phyloP scores from a whole-genome alignment of 495 filamentous ascomycete genomes.

The Darksidea phi region DNA sequence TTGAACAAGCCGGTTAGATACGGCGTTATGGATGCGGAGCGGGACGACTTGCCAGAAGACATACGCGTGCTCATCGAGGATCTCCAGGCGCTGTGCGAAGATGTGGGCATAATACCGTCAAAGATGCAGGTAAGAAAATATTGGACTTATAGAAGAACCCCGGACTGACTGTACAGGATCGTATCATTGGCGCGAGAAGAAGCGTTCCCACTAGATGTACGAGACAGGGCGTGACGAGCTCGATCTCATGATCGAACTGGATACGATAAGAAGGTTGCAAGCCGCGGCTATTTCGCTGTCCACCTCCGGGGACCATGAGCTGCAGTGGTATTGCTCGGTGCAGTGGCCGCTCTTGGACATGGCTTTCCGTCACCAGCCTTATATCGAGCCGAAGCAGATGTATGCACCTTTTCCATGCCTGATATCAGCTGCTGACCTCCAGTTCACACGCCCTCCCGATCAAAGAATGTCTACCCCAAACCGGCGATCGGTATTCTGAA shows the following conservation, averaged over 20 bases:
- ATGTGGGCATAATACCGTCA: slow-evolving; percentile 27
- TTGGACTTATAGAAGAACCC: slow-evolving; percentile 4
- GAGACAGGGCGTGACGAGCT: slow-evolving; percentile 18
- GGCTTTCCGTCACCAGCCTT: slow-evolving; percentile 14
- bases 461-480: slow-evolving; percentile 14
- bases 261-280: slow-evolving; percentile 20
- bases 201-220: slow-evolving; percentile 18
- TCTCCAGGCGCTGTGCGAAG: slow-evolving; percentile 21
- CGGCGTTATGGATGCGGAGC: slow-evolving; percentile 20
- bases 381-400: slow-evolving; percentile 12
- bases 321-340: slow-evolving; percentile 26
- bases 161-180: slow-evolving; percentile 15
- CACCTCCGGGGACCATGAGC: slow-evolving; percentile 20
- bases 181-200: slow-evolving; percentile 11
- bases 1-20: slow-evolving; percentile 24
- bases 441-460: slow-evolving; percentile 13
- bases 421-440: slow-evolving; percentile 14
- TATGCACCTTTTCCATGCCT: slow-evolving; percentile 7
- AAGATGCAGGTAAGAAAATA: slow-evolving; percentile 20
- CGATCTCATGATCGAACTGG: slow-evolving; percentile 24
- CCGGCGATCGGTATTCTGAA: slow-evolving; percentile 15
- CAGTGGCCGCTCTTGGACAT: slow-evolving; percentile 22
- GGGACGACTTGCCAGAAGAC: slow-evolving; percentile 22
- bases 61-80: slow-evolving; percentile 18
- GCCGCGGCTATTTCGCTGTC: slow-evolving; percentile 23